A percentile compares a stretch with the other conserved stretches of the same genome.
These are phyloP conservation scores for Populus hybrid DNA, from an alignment of 441 rosid genomes.

Conservation along the genomic window DNA sequence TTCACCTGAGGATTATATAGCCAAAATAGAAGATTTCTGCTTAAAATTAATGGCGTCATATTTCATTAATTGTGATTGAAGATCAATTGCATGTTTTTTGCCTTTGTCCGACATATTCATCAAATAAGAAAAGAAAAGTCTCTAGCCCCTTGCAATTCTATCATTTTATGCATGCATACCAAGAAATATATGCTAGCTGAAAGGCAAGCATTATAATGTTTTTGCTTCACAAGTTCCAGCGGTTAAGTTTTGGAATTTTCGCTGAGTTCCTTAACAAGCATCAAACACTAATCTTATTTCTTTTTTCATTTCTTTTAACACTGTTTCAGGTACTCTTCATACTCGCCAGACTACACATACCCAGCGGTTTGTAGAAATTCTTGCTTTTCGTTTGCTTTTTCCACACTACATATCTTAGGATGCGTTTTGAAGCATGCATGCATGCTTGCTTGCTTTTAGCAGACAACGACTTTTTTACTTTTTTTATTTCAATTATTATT, in stretches of 20 bases:
- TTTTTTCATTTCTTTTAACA: background rate
- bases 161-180: background rate
- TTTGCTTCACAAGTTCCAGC: background rate
- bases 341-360: conserved; percentile 83
- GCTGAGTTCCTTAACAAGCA: background rate
- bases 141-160: no score
- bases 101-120: no score
- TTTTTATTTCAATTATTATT: conserved; percentile 5
- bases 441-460: background rate
- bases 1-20: background rate
- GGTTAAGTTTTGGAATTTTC: background rate
- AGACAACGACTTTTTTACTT: conserved; percentile 14
- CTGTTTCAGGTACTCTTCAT: conserved; percentile 69
- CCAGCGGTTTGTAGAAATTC: conserved; percentile 62
- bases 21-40: background rate
- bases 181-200: background rate
- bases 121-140: background rate
- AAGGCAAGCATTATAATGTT: background rate
- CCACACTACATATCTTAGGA: conserved; percentile 20
- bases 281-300: background rate
- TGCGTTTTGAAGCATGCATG: conserved; percentile 18
- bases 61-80: background rate
- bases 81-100: background rate
- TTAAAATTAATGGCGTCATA: background rate
- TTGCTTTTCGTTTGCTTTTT: conserved; percentile 17